Base-by-base conservation (phyloP, 108 stramenopile species). In the Cylindrotheca closterium region DNA sequence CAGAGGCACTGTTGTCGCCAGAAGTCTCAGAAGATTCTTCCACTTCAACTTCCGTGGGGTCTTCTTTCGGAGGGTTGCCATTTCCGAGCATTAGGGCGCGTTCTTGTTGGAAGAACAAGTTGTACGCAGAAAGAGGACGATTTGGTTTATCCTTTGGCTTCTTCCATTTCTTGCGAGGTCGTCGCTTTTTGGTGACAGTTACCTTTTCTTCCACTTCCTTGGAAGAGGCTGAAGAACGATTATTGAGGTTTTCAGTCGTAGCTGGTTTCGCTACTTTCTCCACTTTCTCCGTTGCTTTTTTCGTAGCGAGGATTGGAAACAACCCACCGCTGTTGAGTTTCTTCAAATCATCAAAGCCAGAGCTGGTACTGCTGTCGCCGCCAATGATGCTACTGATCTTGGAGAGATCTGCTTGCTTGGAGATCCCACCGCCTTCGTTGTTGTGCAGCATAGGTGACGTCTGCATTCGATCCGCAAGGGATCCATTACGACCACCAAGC, bases 71-170 rank as follows among this genome's bases (percentile, higher is more conserved):
- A 25, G 22, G 30, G 60, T 58, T 64, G 30, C 57, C 60, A 61
- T 74, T 53, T 4, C 73, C 73, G 24, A 74, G 60, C 73, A 74
- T 74, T 30, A 47, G 18, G 2, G 65, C 66, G 15, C 73, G 65
- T 37, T 74, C 73, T 42, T 61, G 46, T 53, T 69, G 68, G 60
- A 75, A 75, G 58, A 64, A 75, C 17, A 75, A 55, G 23, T 75
- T 75, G 68, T 75, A 75, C 4, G 74, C 74, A 22, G 68, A 69
- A 17, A 75, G 56, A 4, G 74, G 74, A 50, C 74, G 67, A 32
- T 63, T 68, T 1, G 74, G 74, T 51, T 75, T 75, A 22, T 64
- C 74, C 28, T 51, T 58, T 25, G 74, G 74, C 49, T 75, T 75
- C 57, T 69, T 68, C 74, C 74, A 75, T 59, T 62, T 67, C 51